A percentile compares a stretch with the other conserved stretches of the same genome.
Conservation (phyloP, 2,329 filamentous ascomycete genomes). For the Sphaerulina vaccinii region DNA sequence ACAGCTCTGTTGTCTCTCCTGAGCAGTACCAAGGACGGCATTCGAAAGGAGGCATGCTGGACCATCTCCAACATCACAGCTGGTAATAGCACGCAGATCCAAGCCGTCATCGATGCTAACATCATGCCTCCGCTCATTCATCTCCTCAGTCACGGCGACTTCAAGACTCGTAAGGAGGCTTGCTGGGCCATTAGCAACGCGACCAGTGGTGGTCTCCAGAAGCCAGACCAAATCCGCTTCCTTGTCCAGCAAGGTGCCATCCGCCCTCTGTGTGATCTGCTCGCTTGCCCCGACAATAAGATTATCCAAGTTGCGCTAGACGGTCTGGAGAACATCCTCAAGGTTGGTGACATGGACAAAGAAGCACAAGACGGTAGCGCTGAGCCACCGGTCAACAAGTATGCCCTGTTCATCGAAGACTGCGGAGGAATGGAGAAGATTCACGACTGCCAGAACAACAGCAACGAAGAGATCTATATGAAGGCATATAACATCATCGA, state of each 20-base stretch:
- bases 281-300: constrained; percentile 98
- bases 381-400: constrained; percentile 83
- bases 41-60: constrained; percentile 99
- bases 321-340: constrained; percentile 97
- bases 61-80: constrained; percentile 99
- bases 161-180: constrained; percentile 98
- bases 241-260: constrained; percentile 92
- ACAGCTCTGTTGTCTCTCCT: constrained; percentile 89
- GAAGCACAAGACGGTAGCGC: constrained; percentile 73
- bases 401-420: constrained; percentile 97
- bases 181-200: constrained; percentile 99
- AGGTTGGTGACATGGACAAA: constrained; percentile 98
- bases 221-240: constrained; percentile 97
- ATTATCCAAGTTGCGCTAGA: constrained; percentile 99
- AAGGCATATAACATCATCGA: constrained; percentile 99
- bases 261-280: constrained; percentile 91
- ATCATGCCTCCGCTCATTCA: constrained; percentile 96
- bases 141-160: constrained; percentile 90
- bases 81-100: constrained; percentile 96
- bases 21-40: constrained; percentile 96
- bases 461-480: constrained; percentile 99
- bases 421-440: constrained; percentile 99
- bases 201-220: constrained; percentile 94
- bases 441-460: constrained; percentile 99
- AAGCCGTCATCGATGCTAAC: constrained; percentile 92